Evolutionary conservation across 148 eudicot species (phyloP), one percentile per base, ranked within the genome.

Genomic region (Tetragonia tetragonoides): DNA sequence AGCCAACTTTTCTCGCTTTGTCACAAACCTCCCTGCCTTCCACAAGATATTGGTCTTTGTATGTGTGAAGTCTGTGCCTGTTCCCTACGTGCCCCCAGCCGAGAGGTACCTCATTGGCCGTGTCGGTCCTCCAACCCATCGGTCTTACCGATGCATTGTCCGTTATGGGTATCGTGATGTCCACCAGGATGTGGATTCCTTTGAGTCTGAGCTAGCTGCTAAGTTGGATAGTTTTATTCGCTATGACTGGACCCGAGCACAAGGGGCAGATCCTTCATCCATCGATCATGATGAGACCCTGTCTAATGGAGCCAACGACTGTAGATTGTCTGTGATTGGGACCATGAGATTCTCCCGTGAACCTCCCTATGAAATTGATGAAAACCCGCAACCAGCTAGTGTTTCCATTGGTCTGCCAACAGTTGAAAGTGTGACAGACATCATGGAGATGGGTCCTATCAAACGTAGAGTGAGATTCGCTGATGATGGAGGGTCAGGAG

Each of bases 131-230:
- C 56, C 86, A 4, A 65, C 81, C 68, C 97, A 90, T 61, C 93
- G 93, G 42, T 92, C 97, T 1, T 94, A 94, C 70, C 79, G 98
- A 69, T 92, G 97, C 85, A 92, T 94, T 17, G 87, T 94, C 16
- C 95, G 98, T 0, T 92, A 94, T 40, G 98, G 98, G 4, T 94
- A 94, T 84, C 95, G 98, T 39, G 98, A 94, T 24, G 92, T 90
- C 63, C 98, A 94, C 84, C 97, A 92, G 80, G 98, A 94, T 18
- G 87, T 92, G 3, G 89, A 92, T 79, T 92, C 97, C 16, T 94
- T 94, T 14, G 98, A 94, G 81, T 75, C 95, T 5, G 91, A 94
- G 81, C 97, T 94, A 20, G 86, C 87, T 20, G 74, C 83, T 39
- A 86, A 75, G 82, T 83, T 94, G 59, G 88, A 87, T 1, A 87